Evolutionary conservation across 176 grass and related monocot species (phyloP).

Genomic region (Oryza meyeriana): DNA sequence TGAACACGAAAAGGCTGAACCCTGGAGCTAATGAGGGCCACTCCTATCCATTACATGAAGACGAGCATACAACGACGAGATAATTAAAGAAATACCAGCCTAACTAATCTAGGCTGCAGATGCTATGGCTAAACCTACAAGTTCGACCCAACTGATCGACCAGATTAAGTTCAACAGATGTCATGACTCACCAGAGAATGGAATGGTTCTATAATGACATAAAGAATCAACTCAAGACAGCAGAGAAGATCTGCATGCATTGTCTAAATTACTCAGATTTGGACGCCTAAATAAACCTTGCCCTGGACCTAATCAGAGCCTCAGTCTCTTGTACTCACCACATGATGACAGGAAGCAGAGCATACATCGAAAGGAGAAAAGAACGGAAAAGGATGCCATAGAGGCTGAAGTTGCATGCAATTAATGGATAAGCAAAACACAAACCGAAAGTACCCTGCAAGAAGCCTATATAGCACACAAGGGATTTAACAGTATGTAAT

Average conservation of each 20-base stretch:
- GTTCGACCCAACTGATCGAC: not conserved
- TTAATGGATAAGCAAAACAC: not conserved
- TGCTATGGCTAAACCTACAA: not conserved
- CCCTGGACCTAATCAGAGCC: not conserved
- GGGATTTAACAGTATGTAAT: not conserved
- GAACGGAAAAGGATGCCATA: not conserved
- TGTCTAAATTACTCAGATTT: not conserved
- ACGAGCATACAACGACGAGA: not conserved
- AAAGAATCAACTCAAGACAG: not conserved
- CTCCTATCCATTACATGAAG: not conserved
- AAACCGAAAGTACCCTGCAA: not conserved
- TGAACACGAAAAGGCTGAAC: not conserved
- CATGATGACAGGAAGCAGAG: not conserved
- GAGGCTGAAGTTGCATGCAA: not conserved
- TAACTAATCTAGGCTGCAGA: not conserved
- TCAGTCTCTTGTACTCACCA: not conserved
- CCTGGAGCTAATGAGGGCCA: not conserved
- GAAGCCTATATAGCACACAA: not conserved
- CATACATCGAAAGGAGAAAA: not conserved
- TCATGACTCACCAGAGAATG: not conserved
- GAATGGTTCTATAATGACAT: not conserved
- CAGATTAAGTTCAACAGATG: not conserved
- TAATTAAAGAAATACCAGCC: too few relatives aligned
- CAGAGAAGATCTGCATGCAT: not conserved
- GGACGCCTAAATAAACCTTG: not conserved